A percentile compares a stretch with the other conserved stretches of the same genome.
These are phyloP conservation scores for Solanum hybrid DNA, from an alignment of 305 asterid genomes.

Conservation along the genomic window DNA sequence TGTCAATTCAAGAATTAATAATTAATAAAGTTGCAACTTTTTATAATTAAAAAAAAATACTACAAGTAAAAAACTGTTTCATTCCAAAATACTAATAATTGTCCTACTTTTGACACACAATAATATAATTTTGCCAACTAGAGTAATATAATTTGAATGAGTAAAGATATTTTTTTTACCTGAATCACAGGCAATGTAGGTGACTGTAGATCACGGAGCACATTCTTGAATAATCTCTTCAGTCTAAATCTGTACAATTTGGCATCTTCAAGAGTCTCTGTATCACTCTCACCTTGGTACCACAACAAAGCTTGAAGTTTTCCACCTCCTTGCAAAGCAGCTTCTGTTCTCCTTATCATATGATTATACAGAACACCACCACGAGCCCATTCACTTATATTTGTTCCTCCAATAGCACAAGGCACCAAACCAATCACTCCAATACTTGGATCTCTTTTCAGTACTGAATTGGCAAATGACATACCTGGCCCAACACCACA, in stretches of 20 bases:
- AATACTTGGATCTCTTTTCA: conserved; percentile 5
- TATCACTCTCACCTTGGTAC: conserved; percentile 45
- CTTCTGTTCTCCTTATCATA: conserved; percentile 13
- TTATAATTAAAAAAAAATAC: background rate
- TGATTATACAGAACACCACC: conserved; percentile 15
- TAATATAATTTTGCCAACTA: background rate
- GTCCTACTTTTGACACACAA: background rate
- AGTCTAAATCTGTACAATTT: conserved; percentile 1
- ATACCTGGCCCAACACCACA: conserved; percentile 41
- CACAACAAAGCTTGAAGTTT: conserved; percentile 27
- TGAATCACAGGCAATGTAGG: conserved; percentile 12
- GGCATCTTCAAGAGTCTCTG: conserved; percentile 10
- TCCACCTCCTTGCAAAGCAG: conserved; percentile 21
- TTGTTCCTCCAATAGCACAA: conserved; percentile 37
- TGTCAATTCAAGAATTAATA: background rate
- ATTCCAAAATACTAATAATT: background rate
- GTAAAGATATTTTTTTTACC: background rate
- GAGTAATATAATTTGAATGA: background rate
- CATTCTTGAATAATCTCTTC: background rate
- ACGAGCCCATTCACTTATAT: conserved; percentile 24
- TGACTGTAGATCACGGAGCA: conserved; percentile 3
- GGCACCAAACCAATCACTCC: conserved; percentile 32
- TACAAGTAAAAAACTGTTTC: background rate
- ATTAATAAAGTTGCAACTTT: background rate
- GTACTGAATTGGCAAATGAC: conserved; percentile 29